Conservation (phyloP, 371 early-diverging fungal species). For the Amoeboradix gromovi region DNA sequence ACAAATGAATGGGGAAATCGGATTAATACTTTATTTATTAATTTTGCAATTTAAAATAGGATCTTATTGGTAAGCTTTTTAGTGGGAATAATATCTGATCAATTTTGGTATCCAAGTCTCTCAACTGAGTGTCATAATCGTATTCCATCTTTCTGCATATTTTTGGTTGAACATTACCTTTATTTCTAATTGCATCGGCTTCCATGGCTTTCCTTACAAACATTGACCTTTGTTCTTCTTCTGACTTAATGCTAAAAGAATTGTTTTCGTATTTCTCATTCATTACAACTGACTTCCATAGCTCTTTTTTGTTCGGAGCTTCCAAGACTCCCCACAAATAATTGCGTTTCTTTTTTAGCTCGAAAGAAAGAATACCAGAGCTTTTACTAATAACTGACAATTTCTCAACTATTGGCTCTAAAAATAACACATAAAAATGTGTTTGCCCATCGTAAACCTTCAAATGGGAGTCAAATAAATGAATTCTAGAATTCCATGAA, state of each 20-base stretch:
- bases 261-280: background rate
- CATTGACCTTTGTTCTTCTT: background rate
- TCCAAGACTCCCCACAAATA: background rate
- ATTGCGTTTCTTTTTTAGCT: background rate
- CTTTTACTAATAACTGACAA: background rate
- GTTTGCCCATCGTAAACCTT: background rate
- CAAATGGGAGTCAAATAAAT: background rate
- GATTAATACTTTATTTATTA: too few relatives aligned
- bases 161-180: background rate
- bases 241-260: background rate
- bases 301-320: background rate
- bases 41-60: background rate
- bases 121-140: background rate
- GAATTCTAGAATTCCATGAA: background rate
- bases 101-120: background rate
- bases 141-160: background rate
- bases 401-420: background rate
- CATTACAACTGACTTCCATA: background rate
- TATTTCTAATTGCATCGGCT: background rate
- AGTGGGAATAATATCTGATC: background rate
- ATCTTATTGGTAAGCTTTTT: background rate
- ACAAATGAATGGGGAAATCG: too few relatives aligned
- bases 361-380: background rate
- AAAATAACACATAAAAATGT: background rate
- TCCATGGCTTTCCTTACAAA: background rate